A percentile compares a stretch with the other conserved stretches of the same genome.
Evolutionary conservation across 805 yeast genomes (phyloP).

Genomic region (Geotrichum ghanense): DNA sequence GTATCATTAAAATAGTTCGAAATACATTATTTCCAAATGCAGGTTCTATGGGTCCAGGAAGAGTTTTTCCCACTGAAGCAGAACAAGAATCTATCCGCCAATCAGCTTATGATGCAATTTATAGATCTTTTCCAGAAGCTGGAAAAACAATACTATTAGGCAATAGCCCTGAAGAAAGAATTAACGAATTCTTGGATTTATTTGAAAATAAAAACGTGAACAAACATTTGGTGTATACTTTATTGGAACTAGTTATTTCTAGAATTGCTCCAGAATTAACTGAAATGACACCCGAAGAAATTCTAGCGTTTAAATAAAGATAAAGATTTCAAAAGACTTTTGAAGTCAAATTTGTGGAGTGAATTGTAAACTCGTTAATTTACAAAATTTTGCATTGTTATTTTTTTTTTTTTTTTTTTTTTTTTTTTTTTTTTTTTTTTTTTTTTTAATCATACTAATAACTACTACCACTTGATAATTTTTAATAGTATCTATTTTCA

Average conservation of each 20-base stretch:
- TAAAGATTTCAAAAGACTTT: too few relatives aligned
- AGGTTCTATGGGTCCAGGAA: slow-evolving; percentile 38
- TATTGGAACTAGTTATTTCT: slow-evolving; percentile 20
- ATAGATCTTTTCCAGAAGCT: slow-evolving; percentile 12
- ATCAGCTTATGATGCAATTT: slow-evolving; percentile 10
- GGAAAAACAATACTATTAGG: slow-evolving; percentile 14
- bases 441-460: too few relatives aligned
- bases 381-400: too few relatives aligned
- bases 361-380: too few relatives aligned
- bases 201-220: slow-evolving; percentile 20
- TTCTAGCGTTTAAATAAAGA: too few relatives aligned
- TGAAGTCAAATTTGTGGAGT: too few relatives aligned
- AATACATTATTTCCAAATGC: slow-evolving; percentile 37
- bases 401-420: too few relatives aligned
- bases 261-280: slow-evolving; percentile 20
- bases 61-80: slow-evolving; percentile 30
- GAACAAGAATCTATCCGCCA: slow-evolving; percentile 25
- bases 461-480: too few relatives aligned
- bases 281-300: slow-evolving; percentile 17
- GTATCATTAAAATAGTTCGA: slow-evolving; percentile 24
- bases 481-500: too few relatives aligned
- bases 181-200: slow-evolving; percentile 17
- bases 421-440: too few relatives aligned
- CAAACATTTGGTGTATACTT: slow-evolving; percentile 20
- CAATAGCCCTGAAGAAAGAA: slow-evolving; percentile 10